Conservation (phyloP, 2,329 filamentous ascomycete genomes). For the Fusarium piperis region DNA sequence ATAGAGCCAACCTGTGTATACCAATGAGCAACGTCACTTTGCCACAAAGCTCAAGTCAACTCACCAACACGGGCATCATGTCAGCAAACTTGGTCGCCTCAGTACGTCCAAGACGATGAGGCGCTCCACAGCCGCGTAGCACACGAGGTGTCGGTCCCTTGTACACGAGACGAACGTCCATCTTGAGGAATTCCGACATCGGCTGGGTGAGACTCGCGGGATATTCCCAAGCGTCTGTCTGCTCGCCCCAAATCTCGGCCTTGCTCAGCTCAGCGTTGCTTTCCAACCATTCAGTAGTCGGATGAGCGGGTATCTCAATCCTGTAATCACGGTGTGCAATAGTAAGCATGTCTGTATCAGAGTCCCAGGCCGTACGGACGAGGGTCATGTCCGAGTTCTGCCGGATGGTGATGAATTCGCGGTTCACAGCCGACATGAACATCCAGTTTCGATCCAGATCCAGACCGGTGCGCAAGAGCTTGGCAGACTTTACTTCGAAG, state of each 20-base stretch:
- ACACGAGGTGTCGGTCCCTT: slow-evolving; percentile 68
- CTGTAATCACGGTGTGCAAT: slow-evolving; percentile 55
- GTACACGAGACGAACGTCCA: slow-evolving; percentile 66
- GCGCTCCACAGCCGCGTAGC: slow-evolving; percentile 64
- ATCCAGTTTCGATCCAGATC: slow-evolving; percentile 74
- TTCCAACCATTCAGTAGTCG: slow-evolving; percentile 61
- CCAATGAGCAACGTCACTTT: slow-evolving; percentile 59
- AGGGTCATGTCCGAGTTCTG: slow-evolving; percentile 69
- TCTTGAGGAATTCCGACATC: slow-evolving; percentile 66
- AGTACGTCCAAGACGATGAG: slow-evolving; percentile 61
- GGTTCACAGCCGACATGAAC: slow-evolving; percentile 64
- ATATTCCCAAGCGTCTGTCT: slow-evolving; percentile 68
- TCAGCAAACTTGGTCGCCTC: slow-evolving; percentile 68
- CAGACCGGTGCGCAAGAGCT: slow-evolving; percentile 64
- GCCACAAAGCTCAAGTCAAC: slow-evolving; percentile 37
- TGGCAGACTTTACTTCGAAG: slow-evolving; percentile 61
- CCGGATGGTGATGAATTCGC: slow-evolving; percentile 71
- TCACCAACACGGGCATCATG: slow-evolving; percentile 35
- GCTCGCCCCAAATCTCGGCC: slow-evolving; percentile 67
- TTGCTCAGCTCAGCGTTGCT: slow-evolving; percentile 58
- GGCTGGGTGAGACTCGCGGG: slow-evolving; percentile 58
- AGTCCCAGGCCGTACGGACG: slow-evolving; percentile 53
- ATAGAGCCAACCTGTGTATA: slow-evolving; percentile 65
- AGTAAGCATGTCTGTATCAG: slow-evolving; percentile 52
- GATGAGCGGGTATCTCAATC: slow-evolving; percentile 65